These are phyloP conservation scores for Mortierella sp. DNA, from an alignment of 371 early-diverging fungal genomes.

Conservation along the genomic window DNA sequence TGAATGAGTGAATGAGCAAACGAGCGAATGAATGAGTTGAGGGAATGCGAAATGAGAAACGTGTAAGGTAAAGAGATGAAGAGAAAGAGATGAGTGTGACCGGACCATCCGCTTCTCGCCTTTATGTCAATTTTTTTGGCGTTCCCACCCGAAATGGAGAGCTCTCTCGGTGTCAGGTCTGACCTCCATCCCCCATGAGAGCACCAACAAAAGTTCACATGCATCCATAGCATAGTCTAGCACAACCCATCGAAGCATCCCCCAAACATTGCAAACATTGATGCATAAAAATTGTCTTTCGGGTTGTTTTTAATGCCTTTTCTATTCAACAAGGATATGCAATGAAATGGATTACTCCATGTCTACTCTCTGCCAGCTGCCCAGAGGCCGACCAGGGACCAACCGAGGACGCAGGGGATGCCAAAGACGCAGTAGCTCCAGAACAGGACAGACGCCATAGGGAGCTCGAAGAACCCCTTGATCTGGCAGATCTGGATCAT, in stretches of 20 bases:
- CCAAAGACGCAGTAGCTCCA: constrained; percentile 75
- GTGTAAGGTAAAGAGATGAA: not conserved
- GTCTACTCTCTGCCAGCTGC: constrained; percentile 44
- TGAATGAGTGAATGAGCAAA: not conserved
- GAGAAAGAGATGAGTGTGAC: constrained; percentile 2
- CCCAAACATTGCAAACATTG: too few relatives aligned
- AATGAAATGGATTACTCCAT: too few relatives aligned
- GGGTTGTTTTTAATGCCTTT: not conserved
- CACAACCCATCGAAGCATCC: too few relatives aligned
- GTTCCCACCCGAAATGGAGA: too few relatives aligned
- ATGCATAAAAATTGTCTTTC: not conserved
- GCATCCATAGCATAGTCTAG: too few relatives aligned
- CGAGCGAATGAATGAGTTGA: not conserved
- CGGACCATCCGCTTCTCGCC: too few relatives aligned
- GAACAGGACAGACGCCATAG: constrained; percentile 71
- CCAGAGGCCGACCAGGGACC: constrained; percentile 64
- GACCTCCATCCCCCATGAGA: too few relatives aligned
- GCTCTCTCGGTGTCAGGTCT: too few relatives aligned
- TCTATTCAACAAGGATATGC: not conserved
- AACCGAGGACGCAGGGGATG: constrained; percentile 64
- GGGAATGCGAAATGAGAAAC: not conserved
- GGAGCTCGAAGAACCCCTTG: constrained; percentile 68
- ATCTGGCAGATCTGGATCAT: constrained; percentile 71
- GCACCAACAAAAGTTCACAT: too few relatives aligned
- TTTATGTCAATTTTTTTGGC: too few relatives aligned